Conservation (phyloP, 1,139 yeast genomes). For the Hemisphaericaspora xylanilytica region DNA sequence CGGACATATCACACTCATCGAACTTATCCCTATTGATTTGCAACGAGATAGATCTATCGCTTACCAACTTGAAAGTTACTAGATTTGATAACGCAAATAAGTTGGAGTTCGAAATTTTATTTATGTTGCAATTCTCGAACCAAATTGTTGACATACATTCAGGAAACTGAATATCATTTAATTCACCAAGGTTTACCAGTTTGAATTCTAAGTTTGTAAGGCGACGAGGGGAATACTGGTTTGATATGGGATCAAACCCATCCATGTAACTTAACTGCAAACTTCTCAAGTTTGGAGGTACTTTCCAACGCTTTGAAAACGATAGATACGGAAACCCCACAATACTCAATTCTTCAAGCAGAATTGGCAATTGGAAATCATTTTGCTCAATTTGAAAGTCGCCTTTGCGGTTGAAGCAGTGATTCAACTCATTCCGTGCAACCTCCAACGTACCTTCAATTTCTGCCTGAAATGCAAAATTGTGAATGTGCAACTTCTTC, state of each 20-base stretch:
- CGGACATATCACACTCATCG: background rate
- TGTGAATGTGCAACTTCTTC: background rate
- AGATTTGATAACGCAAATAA: slow-evolving; percentile 1
- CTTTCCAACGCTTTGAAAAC: slow-evolving; percentile 3
- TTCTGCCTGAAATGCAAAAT: background rate
- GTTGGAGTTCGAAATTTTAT: background rate
- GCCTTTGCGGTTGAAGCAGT: background rate
- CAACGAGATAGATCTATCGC: background rate
- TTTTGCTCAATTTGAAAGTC: background rate
- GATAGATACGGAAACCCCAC: background rate
- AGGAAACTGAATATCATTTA: slow-evolving; percentile 1
- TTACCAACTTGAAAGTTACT: background rate
- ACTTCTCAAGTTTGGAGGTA: background rate
- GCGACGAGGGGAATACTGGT: background rate
- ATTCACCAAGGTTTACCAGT: background rate
- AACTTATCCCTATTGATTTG: background rate
- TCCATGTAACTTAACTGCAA: slow-evolving; percentile 1
- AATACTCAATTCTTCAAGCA: background rate
- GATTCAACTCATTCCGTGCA: background rate
- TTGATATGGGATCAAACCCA: background rate
- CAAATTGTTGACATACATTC: background rate
- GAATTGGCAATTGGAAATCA: slow-evolving; percentile 1
- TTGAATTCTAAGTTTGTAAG: background rate
- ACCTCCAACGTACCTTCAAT: background rate
- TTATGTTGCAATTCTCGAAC: slow-evolving; percentile 1